These are phyloP conservation scores for Hamigera avellanea DNA, from an alignment of 495 filamentous ascomycete species.

Conservation along the genomic window DNA sequence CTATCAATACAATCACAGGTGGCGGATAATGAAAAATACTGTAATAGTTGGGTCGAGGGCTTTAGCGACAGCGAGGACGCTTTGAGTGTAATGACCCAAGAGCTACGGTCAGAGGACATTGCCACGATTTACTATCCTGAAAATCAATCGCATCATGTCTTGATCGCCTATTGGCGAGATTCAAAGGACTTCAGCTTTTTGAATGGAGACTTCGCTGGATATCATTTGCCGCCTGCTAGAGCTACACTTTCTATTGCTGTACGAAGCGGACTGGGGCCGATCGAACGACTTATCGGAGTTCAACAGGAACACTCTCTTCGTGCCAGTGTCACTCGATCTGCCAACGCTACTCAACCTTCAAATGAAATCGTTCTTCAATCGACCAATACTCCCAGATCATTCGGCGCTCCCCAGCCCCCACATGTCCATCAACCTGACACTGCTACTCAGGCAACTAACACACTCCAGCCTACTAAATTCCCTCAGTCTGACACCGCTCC, in stretches of 20 bases:
- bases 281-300: not conserved
- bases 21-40: not conserved
- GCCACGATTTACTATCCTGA: conserved; percentile 16
- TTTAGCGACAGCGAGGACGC: conserved; percentile 20
- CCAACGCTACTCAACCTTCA: too few species aligned
- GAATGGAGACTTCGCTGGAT: not conserved
- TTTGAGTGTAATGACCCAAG: conserved; percentile 15
- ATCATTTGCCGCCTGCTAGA: conserved; percentile 2
- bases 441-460: too few species aligned
- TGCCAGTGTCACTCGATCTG: too few species aligned
- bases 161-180: conserved; percentile 18
- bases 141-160: conserved; percentile 3
- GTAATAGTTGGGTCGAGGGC: conserved; percentile 26
- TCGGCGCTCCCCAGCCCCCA: too few species aligned
- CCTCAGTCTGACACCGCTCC: too few species aligned
- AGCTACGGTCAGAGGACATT: conserved; percentile 12
- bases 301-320: not conserved
- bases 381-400: too few species aligned
- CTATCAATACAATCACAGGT: too few species aligned
- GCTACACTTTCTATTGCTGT: conserved; percentile 16
- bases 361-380: too few species aligned
- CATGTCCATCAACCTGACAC: too few species aligned
- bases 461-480: too few species aligned
- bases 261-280: conserved; percentile 4
- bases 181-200: conserved; percentile 15